A percentile compares a stretch with the other conserved stretches of the same genome.
Conservation (phyloP, 2,329 filamentous ascomycete species). For the Penicillium sp. region DNA sequence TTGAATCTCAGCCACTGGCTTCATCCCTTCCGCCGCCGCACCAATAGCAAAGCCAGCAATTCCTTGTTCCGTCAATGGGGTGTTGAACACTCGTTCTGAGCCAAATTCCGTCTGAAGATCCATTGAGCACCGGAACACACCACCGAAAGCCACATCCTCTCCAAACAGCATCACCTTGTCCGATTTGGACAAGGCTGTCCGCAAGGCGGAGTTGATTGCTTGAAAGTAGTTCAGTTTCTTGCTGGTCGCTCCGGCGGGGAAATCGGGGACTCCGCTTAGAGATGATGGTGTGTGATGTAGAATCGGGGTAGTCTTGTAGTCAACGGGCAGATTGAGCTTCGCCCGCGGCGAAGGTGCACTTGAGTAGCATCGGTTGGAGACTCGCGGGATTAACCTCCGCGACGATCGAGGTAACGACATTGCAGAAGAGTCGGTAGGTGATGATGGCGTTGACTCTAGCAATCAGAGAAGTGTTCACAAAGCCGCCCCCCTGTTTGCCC, state of each 20-base stretch:
- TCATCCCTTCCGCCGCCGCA: conserved; percentile 82
- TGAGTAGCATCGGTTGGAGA: conserved; percentile 41
- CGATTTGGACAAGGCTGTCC: conserved; percentile 73
- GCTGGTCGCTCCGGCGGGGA: conserved; percentile 65
- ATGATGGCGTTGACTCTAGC: background rate
- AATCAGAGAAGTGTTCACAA: conserved; percentile 1
- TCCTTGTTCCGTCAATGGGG: conserved; percentile 86
- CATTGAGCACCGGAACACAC: conserved; percentile 92
- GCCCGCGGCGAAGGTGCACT: conserved; percentile 42
- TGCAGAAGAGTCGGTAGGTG: background rate
- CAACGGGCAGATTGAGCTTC: conserved; percentile 75
- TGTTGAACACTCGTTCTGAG: conserved; percentile 88
- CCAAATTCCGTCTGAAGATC: conserved; percentile 84
- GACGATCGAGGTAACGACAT: conserved; percentile 15
- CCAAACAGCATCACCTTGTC: conserved; percentile 87
- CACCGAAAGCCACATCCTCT: conserved; percentile 94
- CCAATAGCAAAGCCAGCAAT: conserved; percentile 93
- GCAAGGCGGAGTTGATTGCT: conserved; percentile 83
- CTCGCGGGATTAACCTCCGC: conserved; percentile 13
- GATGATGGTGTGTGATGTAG: conserved; percentile 72
- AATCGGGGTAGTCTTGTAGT: conserved; percentile 76
- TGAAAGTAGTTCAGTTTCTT: conserved; percentile 92
- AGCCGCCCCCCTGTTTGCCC: background rate
- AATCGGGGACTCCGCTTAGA: conserved; percentile 64
- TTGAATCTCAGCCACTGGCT: conserved; percentile 88